Base-by-base conservation (phyloP, 257 asterid genomes). In the Capsicum baccatum region DNA sequence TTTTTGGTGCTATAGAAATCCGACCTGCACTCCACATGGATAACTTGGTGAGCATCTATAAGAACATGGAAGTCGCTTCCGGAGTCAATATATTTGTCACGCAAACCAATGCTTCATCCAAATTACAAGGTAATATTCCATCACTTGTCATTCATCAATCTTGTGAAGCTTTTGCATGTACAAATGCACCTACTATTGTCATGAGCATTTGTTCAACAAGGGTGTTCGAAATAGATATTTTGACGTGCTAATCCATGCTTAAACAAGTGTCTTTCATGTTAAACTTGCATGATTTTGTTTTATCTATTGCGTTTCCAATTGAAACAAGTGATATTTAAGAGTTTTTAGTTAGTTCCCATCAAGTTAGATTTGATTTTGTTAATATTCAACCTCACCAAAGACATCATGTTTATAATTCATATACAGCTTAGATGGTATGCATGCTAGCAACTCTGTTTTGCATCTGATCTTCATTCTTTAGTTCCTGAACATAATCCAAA, bases 11-110 rank as follows among this genome's bases (percentile, higher is more conserved):
- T 19, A 63, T 89, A 94, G 99, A 96, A 90, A 84, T 96, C 81
- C 93, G 98, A 76, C 97, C 98, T 86, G 97, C 98, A 80, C 96
- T 98, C 67, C 98, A 92, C 82, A 96, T 96, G 99, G 97, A 96
- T 87, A 96, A 93, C 91, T 89, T 96, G 85, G 99, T 96, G 64
- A 88, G 88, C 59, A 91, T 96, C 83, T 94, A 96, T 91, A 94
- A 92, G 91, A 94, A 95, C 90, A 93, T 96, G 99, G 97, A 94
- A 92, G 92, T 85, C 81, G 92, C 95, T 56, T 90, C 94, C 54
- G 98, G 98, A 52, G 89, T 90, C 88, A 86, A 89, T 57, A 91
- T 92, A 44, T 91, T 91, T 58, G 83, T 90, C 85, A 85, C 95
- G 55, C 99, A 95, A 83, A 85, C 84, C 81, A 91, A 89, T 79